Conservation (phyloP, 2,329 filamentous ascomycete genomes). For the Thermothelomyces thermophilus region DNA sequence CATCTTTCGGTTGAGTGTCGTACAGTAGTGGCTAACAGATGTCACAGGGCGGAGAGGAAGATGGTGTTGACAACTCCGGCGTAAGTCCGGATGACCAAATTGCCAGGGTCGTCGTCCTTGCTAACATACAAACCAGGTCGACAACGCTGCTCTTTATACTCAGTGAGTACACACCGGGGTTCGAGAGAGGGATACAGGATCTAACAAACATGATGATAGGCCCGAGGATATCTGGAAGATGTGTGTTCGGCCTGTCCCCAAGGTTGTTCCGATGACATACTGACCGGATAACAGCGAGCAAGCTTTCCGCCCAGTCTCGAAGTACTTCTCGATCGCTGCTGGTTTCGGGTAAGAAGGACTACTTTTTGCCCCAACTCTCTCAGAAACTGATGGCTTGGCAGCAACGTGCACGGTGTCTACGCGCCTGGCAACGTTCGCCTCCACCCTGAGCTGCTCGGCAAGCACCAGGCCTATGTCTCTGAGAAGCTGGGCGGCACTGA, state of each 20-base stretch:
- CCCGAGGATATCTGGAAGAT: slow-evolving; percentile 93
- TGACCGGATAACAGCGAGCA: slow-evolving; percentile 35
- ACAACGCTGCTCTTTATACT: slow-evolving; percentile 52
- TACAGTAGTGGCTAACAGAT: not conserved
- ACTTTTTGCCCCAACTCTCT: not conserved
- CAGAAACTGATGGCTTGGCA: slow-evolving; percentile 1
- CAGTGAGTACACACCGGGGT: slow-evolving; percentile 39
- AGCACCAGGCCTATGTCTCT: slow-evolving; percentile 91
- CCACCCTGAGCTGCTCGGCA: slow-evolving; percentile 88
- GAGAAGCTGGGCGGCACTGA: slow-evolving; percentile 65
- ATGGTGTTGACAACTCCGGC: slow-evolving; percentile 47
- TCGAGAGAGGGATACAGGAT: not conserved
- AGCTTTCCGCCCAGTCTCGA: slow-evolving; percentile 75
- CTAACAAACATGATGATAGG: slow-evolving; percentile 19
- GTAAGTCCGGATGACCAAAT: slow-evolving; percentile 31
- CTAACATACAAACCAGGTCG: slow-evolving; percentile 13
- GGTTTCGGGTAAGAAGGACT: slow-evolving; percentile 57
- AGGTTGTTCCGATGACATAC: not conserved
- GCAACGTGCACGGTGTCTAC: slow-evolving; percentile 99
- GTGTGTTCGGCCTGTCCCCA: slow-evolving; percentile 40
- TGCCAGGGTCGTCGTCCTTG: not conserved
- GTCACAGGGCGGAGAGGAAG: slow-evolving; percentile 64
- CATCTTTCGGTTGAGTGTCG: not conserved
- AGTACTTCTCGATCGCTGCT: slow-evolving; percentile 96
- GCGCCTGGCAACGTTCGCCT: slow-evolving; percentile 91